phyloP scores from a whole-genome alignment of 2,329 filamentous ascomycete genomes.

The Thyridium curvatum region DNA sequence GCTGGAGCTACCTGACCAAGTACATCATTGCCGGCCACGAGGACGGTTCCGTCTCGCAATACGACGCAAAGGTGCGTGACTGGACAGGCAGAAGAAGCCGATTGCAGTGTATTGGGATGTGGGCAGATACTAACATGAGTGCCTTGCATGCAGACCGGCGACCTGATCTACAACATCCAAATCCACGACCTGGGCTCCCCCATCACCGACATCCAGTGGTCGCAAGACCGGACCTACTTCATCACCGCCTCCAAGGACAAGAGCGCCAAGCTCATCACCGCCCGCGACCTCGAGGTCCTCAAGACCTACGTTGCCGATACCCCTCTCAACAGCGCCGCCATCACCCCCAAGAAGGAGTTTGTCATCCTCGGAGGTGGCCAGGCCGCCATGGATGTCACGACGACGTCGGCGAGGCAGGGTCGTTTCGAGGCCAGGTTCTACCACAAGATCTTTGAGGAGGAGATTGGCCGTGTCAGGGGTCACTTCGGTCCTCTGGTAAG shows the following conservation, averaged over 20 bases:
- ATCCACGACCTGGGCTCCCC: slow-evolving; percentile 80
- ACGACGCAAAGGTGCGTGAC: slow-evolving; percentile 63
- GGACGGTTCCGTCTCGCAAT: slow-evolving; percentile 86
- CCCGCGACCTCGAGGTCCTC: slow-evolving; percentile 80
- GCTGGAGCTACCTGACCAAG: slow-evolving; percentile 89
- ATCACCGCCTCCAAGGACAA: slow-evolving; percentile 99
- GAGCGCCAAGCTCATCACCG: slow-evolving; percentile 84
- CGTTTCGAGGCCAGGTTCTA: slow-evolving; percentile 99
- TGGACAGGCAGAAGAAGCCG: no score
- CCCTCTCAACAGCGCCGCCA: slow-evolving; percentile 89
- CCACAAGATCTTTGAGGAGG: slow-evolving; percentile 99
- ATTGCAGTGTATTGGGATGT: no score
- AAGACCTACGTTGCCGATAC: slow-evolving; percentile 93
- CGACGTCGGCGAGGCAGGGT: slow-evolving; percentile 86
- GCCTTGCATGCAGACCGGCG: slow-evolving; percentile 60
- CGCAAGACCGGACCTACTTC: slow-evolving; percentile 90
- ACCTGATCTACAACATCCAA: slow-evolving; percentile 89
- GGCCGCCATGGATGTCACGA: slow-evolving; percentile 98
- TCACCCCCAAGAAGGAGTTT: slow-evolving; percentile 94
- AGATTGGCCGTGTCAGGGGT: slow-evolving; percentile 92
- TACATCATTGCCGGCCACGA: slow-evolving; percentile 98
- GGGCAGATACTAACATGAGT: neutral
- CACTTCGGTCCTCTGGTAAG: slow-evolving; percentile 82
- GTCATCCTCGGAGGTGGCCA: slow-evolving; percentile 97
- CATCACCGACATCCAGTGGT: slow-evolving; percentile 95